Evolutionary conservation across 2,329 filamentous ascomycete species (phyloP).

Genomic region (Aureobasidium sp.): DNA sequence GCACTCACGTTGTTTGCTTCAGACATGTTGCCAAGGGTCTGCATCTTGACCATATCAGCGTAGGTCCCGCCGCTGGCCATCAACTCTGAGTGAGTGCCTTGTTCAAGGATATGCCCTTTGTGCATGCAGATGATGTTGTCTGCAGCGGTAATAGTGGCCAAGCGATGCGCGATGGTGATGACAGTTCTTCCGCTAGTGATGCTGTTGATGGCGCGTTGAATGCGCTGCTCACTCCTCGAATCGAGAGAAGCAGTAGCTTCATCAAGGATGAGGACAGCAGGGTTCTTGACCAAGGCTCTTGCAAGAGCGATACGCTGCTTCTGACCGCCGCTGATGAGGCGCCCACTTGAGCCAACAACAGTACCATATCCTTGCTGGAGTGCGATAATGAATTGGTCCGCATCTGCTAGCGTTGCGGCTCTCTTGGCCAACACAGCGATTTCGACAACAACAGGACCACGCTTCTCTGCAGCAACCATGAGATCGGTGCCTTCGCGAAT

Average conservation of each 20-base stretch:
- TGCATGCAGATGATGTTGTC: slow-evolving; percentile 45
- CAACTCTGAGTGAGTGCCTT: slow-evolving; percentile 43
- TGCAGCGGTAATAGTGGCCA: slow-evolving; percentile 35
- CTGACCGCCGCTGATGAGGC: slow-evolving; percentile 34
- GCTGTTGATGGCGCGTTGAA: slow-evolving; percentile 32
- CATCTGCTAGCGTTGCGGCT: slow-evolving; percentile 54
- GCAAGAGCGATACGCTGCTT: slow-evolving; percentile 35
- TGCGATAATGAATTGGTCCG: slow-evolving; percentile 53
- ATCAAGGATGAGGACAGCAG: slow-evolving; percentile 33
- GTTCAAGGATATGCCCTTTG: slow-evolving; percentile 39
- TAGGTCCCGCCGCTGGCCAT: slow-evolving; percentile 34
- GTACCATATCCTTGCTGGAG: slow-evolving; percentile 61
- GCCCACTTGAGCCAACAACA: slow-evolving; percentile 31
- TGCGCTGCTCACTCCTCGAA: slow-evolving; percentile 32
- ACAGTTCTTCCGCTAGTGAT: slow-evolving; percentile 31
- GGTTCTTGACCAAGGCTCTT: slow-evolving; percentile 33
- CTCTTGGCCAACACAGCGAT: slow-evolving; percentile 45
- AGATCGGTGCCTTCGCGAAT: slow-evolving; percentile 47
- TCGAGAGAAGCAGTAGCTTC: slow-evolving; percentile 39
- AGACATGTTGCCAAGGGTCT: slow-evolving; percentile 27
- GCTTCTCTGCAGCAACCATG: slow-evolving; percentile 36
- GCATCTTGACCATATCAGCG: slow-evolving; percentile 44
- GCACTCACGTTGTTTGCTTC: neutral
- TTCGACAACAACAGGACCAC: slow-evolving; percentile 41
- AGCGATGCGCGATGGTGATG: slow-evolving; percentile 39